Evolutionary conservation across 1,284 basidiomycete genomes (phyloP).

Genomic region (Fistulina hepatica): DNA sequence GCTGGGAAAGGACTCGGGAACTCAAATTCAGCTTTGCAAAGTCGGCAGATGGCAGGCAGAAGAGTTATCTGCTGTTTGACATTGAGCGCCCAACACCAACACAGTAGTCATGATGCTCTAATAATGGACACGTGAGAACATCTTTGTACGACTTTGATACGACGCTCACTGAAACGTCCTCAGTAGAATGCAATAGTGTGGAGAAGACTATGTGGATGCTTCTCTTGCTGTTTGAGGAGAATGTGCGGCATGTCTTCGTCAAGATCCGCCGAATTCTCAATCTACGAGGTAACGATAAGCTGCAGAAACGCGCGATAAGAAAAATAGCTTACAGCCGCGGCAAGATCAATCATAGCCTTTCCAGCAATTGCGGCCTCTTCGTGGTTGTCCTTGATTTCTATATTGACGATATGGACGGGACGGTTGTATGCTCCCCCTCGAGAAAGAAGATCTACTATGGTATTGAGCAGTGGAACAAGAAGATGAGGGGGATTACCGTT

Average conservation of each 20-base stretch:
- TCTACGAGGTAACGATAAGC: constrained; percentile 36
- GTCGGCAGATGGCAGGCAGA: too few relatives aligned
- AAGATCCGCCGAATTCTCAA: constrained; percentile 77
- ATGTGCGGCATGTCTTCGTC: constrained; percentile 90
- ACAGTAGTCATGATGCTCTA: too few relatives aligned
- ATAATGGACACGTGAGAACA: too few relatives aligned
- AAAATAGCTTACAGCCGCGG: constrained; percentile 58
- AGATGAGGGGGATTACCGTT: constrained; percentile 11
- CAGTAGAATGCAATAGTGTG: constrained; percentile 89
- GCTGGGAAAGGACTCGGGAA: too few relatives aligned
- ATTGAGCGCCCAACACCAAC: too few relatives aligned
- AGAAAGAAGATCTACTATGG: constrained; percentile 64
- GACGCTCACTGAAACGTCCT: too few relatives aligned
- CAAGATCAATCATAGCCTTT: constrained; percentile 91
- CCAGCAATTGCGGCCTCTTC: constrained; percentile 96
- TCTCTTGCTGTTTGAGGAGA: constrained; percentile 73
- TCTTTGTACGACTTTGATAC: too few relatives aligned
- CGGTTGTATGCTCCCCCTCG: constrained; percentile 90
- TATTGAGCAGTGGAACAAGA: constrained; percentile 11
- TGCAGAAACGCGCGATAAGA: constrained; percentile 7
- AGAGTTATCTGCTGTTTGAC: too few relatives aligned
- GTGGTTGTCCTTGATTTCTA: constrained; percentile 99
- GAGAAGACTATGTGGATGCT: constrained; percentile 85
- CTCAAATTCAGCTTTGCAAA: too few relatives aligned
- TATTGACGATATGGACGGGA: constrained; percentile 93